phyloP scores from a whole-genome alignment of 1,284 basidiomycete species.

The Singerocomus rubriflavus region DNA sequence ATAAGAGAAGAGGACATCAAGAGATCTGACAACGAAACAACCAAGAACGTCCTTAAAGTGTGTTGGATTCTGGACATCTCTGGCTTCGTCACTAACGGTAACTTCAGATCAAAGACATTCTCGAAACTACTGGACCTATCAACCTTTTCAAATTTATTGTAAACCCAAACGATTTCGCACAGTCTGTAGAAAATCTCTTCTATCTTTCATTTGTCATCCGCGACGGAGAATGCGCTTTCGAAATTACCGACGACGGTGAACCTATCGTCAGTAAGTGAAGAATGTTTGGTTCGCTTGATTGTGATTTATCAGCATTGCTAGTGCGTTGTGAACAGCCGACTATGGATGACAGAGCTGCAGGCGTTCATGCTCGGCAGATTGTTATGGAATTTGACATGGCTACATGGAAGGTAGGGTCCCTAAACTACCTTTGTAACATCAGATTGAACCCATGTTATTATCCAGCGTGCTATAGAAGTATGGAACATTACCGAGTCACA shows the following conservation, averaged over 20 bases:
- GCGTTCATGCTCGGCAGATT: conserved; percentile 73
- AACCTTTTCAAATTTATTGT: conserved; percentile 84
- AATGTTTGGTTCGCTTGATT: conserved; percentile 22
- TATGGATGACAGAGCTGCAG: conserved; percentile 59
- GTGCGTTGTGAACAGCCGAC: conserved; percentile 63
- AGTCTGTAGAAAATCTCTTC: conserved; percentile 93
- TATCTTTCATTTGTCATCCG: conserved; percentile 89
- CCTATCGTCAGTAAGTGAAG: conserved; percentile 63
- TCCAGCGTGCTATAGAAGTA: conserved; percentile 73
- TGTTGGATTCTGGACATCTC: conserved; percentile 15
- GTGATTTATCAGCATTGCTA: conserved; percentile 26
- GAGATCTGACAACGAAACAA: conserved; percentile 77
- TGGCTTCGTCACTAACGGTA: conserved; percentile 1
- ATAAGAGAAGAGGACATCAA: conserved; percentile 21
- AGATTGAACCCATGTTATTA: background rate
- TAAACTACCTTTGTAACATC: background rate
- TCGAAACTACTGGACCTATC: conserved; percentile 48
- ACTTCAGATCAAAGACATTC: conserved; percentile 52
- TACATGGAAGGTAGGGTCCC: conserved; percentile 67
- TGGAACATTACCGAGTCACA: conserved; percentile 70
- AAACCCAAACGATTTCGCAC: conserved; percentile 85
- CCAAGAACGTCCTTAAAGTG: conserved; percentile 71
- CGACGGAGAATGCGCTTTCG: conserved; percentile 75
- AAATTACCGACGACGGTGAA: conserved; percentile 62
- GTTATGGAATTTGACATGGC: conserved; percentile 85